Conservation (phyloP, 495 filamentous ascomycete species). For the Poronia punctata region DNA sequence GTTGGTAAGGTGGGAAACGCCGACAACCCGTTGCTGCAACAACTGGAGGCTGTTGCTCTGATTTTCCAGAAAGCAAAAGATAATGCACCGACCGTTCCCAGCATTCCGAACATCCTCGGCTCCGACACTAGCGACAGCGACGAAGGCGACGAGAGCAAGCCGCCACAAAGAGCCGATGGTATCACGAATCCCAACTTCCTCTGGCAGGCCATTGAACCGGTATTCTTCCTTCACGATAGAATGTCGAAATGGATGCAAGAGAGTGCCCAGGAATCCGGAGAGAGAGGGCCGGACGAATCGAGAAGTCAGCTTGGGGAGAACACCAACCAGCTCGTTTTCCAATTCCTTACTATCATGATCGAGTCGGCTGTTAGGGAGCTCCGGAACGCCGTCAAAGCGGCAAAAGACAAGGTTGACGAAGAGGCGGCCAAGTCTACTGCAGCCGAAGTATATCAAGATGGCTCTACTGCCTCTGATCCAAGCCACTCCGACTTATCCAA, state of each 20-base stretch:
- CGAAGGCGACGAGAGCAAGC: conserved; percentile 40
- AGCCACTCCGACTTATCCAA: conserved; percentile 76
- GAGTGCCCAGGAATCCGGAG: conserved; percentile 9
- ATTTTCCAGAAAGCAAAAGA: conserved; percentile 6
- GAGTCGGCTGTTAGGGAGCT: conserved; percentile 64
- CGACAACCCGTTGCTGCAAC: conserved; percentile 7
- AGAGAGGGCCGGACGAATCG: conserved; percentile 1
- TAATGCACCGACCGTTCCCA: neutral
- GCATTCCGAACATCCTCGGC: conserved; percentile 40
- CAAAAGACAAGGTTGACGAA: conserved; percentile 63
- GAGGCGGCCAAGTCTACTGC: conserved; percentile 58
- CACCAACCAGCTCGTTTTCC: conserved; percentile 66
- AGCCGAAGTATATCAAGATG: conserved; percentile 59
- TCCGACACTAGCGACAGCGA: neutral
- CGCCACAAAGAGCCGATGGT: conserved; percentile 43
- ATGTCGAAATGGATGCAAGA: conserved; percentile 11
- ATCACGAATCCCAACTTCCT: conserved; percentile 16
- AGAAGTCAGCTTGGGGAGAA: conserved; percentile 49
- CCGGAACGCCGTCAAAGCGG: conserved; percentile 60
- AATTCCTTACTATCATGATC: conserved; percentile 65
- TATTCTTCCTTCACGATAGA: conserved; percentile 9
- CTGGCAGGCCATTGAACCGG: conserved; percentile 8
- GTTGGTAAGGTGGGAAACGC: conserved; percentile 56
- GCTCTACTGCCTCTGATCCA: conserved; percentile 58
- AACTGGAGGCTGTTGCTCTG: conserved; percentile 4